A percentile compares a stretch with the other conserved stretches of the same genome.
Evolutionary conservation across 2,329 filamentous ascomycete genomes (phyloP).

Genomic region (Hymenoscyphus scutula): DNA sequence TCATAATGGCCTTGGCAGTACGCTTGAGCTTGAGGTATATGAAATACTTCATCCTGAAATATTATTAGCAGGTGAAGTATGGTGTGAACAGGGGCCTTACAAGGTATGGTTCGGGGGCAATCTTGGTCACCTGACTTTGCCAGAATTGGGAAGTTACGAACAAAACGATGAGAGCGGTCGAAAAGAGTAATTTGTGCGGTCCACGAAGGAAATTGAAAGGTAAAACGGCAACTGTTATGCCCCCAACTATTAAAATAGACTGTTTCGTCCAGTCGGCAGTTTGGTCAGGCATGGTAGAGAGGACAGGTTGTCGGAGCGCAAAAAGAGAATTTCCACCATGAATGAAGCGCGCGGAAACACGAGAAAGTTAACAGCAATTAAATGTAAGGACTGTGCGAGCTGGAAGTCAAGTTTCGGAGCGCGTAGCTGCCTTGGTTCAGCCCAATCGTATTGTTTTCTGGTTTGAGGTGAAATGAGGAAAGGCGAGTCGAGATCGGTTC

Average conservation of each 20-base stretch:
- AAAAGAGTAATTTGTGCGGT: slow-evolving; percentile 5
- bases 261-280: slow-evolving; percentile 1
- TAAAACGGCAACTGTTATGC: slow-evolving; percentile 28
- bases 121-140: slow-evolving; percentile 30
- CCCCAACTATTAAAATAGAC: not conserved
- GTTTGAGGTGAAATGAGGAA: not conserved
- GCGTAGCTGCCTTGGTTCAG: not conserved
- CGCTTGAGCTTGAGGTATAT: slow-evolving; percentile 85
- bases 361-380: not conserved
- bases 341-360: not conserved
- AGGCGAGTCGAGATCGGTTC: not conserved
- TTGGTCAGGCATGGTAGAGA: slow-evolving; percentile 2
- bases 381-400: not conserved
- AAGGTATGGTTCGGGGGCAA: slow-evolving; percentile 32
- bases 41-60: slow-evolving; percentile 78
- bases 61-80: not conserved
- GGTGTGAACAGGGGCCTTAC: slow-evolving; percentile 16
- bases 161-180: not conserved
- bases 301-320: not conserved
- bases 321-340: not conserved
- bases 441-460: not conserved
- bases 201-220: slow-evolving; percentile 22
- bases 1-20: slow-evolving; percentile 75
- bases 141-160: slow-evolving; percentile 23
- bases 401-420: not conserved